Base-by-base conservation (phyloP, 805 yeast genomes). In the Nakazawaea wickerhamii region DNA sequence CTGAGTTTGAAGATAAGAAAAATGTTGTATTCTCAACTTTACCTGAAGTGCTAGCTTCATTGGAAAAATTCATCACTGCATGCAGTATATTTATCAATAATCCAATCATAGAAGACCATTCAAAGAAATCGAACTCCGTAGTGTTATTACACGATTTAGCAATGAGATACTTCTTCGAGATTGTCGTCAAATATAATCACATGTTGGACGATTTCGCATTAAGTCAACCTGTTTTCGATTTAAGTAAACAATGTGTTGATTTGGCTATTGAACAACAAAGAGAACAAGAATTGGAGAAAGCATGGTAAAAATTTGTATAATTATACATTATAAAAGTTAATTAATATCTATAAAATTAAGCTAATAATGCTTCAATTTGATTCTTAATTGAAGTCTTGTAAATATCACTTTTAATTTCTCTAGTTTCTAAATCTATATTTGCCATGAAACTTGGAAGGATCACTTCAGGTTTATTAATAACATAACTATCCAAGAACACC, bases 161-260 rank as follows among this genome's bases (percentile, higher is more conserved):
- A 1, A 69, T 83, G 60, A 71, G 70, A 44, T 79, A 80, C 40
- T 83, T 82, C 55, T 74, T 77, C 53, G 79, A 78, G 46, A 68
- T 84, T 35, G 81, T 84, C 23, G 63, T 83, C 28, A 72, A 73
- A 50, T 84, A 79, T 58, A 81, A 81, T 55, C 72, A 68, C 32
- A 68, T 77, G 36, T 60, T 84, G 46, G 81, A 81, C 55, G 89
- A 82, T 52, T 71, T 84, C 49, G 69, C 77, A 20, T 63, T 84
- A 34, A 70, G 76, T 40, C 75, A 82, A 3, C 77, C 77, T 36
- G 84, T 84, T 4, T 76, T 77, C 53, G 77, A 75, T 48, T 65
- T 83, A 48, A 87, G 87, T 14, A 80, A 81, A 54, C 78, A 86
- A 81, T 84, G 84, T 21, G 70, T 81, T 43, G 89, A 82, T 50